Conservation (phyloP, 306 rosid species). For the Glycine tomentella region DNA sequence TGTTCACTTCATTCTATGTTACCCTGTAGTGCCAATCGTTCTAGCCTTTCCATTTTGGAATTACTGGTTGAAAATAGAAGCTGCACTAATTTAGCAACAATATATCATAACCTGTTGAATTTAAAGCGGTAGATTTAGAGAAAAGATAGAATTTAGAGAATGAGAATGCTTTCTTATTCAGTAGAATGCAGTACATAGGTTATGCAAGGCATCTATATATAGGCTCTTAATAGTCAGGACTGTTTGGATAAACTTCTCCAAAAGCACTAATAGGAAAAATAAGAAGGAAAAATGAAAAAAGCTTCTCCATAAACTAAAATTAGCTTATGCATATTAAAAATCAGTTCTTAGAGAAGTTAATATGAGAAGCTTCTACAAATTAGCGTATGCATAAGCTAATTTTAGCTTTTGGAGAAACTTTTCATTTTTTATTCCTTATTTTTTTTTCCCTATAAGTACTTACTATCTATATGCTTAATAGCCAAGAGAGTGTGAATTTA, state of each 20-base stretch:
- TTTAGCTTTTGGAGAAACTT: too few species aligned
- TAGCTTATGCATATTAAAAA: too few species aligned
- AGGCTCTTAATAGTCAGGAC: not conserved
- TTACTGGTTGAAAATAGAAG: conserved; percentile 19
- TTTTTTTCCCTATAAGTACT: too few species aligned
- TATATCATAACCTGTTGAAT: conserved; percentile 16
- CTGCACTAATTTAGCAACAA: conserved; percentile 11
- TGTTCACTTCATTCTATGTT: conserved; percentile 29
- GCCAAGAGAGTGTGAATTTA: too few species aligned
- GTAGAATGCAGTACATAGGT: not conserved
- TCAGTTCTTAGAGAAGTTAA: too few species aligned
- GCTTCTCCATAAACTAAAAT: too few species aligned
- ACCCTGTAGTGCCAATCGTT: conserved; percentile 13
- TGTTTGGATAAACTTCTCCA: not conserved
- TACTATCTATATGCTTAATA: too few species aligned
- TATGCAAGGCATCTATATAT: not conserved
- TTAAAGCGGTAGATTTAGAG: not conserved
- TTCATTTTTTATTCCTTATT: too few species aligned
- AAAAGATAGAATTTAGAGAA: not conserved
- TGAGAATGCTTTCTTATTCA: not conserved
- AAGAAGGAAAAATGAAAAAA: too few species aligned
- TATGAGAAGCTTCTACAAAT: too few species aligned
- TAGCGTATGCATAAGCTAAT: too few species aligned
- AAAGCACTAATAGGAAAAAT: too few species aligned
- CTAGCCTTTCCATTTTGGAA: conserved; percentile 35